Evolutionary conservation across 2,329 filamentous ascomycete genomes (phyloP).

Genomic region (Byssochlamys sp.): DNA sequence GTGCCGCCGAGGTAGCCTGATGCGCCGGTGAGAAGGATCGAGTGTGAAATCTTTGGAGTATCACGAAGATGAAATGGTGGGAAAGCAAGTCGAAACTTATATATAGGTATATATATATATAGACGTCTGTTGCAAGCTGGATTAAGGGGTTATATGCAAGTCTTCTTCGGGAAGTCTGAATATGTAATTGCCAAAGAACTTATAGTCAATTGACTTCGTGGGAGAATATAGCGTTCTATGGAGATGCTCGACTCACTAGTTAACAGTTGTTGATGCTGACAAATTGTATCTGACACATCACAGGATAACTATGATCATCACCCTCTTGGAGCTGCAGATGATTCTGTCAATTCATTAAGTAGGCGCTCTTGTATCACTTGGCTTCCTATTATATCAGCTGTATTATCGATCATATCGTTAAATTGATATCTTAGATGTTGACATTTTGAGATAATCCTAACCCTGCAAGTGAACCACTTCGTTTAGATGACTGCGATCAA

Average conservation of each 20-base stretch:
- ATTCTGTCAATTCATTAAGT: no score
- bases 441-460: no score
- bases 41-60: conserved; percentile 13
- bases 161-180: neutral
- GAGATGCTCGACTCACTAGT: neutral
- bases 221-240: neutral
- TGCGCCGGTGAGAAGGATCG: conserved; percentile 43
- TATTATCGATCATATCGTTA: no score
- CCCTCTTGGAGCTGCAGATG: neutral
- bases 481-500: no score
- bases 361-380: no score
- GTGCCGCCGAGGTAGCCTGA: conserved; percentile 47
- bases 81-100: no score
- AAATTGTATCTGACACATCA: neutral
- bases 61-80: neutral
- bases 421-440: no score
- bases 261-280: no score
- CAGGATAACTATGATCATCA: neutral
- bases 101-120: no score
- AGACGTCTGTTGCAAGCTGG: neutral
- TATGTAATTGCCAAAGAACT: neutral
- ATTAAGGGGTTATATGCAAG: neutral
- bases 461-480: no score
- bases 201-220: neutral
- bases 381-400: no score